These are phyloP conservation scores for Fusarium papillatum DNA, from an alignment of 2,329 filamentous ascomycete species.

Conservation along the genomic window DNA sequence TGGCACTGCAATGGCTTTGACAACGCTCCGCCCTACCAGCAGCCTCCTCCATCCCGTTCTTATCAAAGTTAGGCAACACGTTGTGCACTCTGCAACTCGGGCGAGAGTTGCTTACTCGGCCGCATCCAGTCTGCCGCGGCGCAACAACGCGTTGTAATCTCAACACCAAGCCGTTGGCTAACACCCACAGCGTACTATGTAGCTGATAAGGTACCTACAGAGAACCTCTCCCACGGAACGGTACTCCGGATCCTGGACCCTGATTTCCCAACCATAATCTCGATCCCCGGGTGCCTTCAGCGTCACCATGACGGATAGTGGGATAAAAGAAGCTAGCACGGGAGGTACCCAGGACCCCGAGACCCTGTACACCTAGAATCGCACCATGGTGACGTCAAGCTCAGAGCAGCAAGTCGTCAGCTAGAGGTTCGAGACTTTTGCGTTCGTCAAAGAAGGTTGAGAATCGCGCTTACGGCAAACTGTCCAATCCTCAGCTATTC, in stretches of 20 bases:
- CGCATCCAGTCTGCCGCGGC: slow-evolving; percentile 25
- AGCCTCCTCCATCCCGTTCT: background rate
- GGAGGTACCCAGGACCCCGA: slow-evolving; percentile 34
- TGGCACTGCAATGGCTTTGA: background rate
- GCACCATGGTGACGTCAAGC: slow-evolving; percentile 47
- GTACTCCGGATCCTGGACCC: slow-evolving; percentile 43
- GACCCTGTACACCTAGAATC: slow-evolving; percentile 31
- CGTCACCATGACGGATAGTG: slow-evolving; percentile 44
- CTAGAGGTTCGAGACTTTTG: slow-evolving; percentile 23
- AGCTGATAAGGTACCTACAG: background rate
- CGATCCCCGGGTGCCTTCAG: slow-evolving; percentile 41
- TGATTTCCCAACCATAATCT: slow-evolving; percentile 48
- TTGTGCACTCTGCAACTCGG: background rate
- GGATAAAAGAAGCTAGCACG: slow-evolving; percentile 23
- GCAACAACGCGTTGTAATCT: background rate
- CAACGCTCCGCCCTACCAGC: background rate
- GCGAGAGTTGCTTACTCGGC: slow-evolving; percentile 12
- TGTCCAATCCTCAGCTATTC: slow-evolving; percentile 5
- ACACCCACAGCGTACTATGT: background rate
- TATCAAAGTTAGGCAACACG: background rate
- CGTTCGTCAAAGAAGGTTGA: slow-evolving; percentile 7
- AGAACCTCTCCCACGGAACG: slow-evolving; percentile 28
- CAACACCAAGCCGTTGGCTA: slow-evolving; percentile 3
- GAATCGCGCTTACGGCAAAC: slow-evolving; percentile 6
- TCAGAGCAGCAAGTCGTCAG: slow-evolving; percentile 25